Percentiles rank a stretch among this genome's conserved stretches.
phyloP scores from a whole-genome alignment of 73 alveolate species.

The Paramecium pentaurelia region DNA sequence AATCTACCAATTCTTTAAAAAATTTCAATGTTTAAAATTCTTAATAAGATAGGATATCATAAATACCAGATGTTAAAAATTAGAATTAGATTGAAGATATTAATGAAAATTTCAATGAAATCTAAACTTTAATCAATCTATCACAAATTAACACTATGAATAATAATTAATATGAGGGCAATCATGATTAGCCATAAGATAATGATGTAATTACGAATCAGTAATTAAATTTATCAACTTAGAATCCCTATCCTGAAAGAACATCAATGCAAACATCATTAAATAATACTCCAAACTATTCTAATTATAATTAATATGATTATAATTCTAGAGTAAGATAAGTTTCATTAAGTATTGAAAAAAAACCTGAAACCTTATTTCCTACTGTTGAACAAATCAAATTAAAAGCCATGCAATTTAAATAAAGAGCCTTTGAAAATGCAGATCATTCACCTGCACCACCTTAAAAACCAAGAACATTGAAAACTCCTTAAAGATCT shows the following conservation, averaged over 20 bases:
- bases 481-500: not conserved
- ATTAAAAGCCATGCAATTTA: not conserved
- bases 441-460: not conserved
- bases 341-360: not conserved
- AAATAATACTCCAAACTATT: not conserved
- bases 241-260: not conserved
- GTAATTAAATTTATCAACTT: not conserved
- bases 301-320: not conserved
- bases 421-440: constrained; percentile 4
- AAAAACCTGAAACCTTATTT: constrained; percentile 25
- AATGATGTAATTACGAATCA: not conserved
- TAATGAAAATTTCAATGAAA: not conserved
- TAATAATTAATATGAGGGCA: not conserved
- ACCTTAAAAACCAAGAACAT: not conserved
- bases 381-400: constrained; percentile 26
- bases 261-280: not conserved
- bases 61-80: not conserved
- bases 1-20: not conserved
- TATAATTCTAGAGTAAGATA: not conserved
- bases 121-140: not conserved
- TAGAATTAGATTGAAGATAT: not conserved
- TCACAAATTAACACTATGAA: not conserved
- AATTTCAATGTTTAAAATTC: not conserved
- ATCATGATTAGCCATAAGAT: not conserved
- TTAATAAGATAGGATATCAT: not conserved